Percentiles rank a stretch among this genome's conserved stretches.
Conservation (phyloP, 768 basidiomycete species). For the Coprinopsis sp. region DNA sequence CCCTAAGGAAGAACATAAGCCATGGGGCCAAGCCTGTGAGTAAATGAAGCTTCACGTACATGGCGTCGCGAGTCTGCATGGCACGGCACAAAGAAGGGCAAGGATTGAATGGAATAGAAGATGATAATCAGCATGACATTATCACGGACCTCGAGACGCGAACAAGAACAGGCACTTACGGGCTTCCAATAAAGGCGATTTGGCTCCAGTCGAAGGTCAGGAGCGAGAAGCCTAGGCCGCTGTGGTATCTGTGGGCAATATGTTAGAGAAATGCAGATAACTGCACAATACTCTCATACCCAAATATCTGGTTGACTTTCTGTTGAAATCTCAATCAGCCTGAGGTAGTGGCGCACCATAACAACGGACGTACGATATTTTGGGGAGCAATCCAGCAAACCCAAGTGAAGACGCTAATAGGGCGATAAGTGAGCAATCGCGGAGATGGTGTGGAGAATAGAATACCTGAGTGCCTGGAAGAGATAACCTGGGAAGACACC, state of each 20-base stretch:
- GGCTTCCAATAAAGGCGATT: constrained; percentile 66
- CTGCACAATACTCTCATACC: constrained; percentile 23
- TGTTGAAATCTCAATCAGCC: constrained; percentile 15
- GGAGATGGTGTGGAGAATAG: background rate
- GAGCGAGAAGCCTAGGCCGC: constrained; percentile 48
- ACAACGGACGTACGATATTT: constrained; percentile 42
- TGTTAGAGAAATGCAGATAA: background rate
- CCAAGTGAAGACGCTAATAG: constrained; percentile 43
- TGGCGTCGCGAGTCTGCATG: constrained; percentile 41
- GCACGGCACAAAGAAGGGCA: constrained; percentile 8
- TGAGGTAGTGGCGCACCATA: background rate
- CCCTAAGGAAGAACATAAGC: constrained; percentile 35
- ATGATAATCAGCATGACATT: too few species aligned
- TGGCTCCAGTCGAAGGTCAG: constrained; percentile 61
- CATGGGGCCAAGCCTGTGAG: constrained; percentile 5
- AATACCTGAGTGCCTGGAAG: constrained; percentile 51
- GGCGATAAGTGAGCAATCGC: constrained; percentile 1
- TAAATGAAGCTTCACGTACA: constrained; percentile 26
- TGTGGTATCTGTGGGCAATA: constrained; percentile 33
- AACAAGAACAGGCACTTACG: constrained; percentile 32
- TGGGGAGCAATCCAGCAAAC: constrained; percentile 63
- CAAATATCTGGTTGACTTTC: constrained; percentile 58
- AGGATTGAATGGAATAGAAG: too few species aligned
- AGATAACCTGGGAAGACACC: constrained; percentile 62
- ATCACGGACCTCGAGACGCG: too few species aligned